Percentiles rank a stretch among this genome's conserved stretches.
Evolutionary conservation across 441 rosid species (phyloP).

Genomic region (Erodium texanum): DNA sequence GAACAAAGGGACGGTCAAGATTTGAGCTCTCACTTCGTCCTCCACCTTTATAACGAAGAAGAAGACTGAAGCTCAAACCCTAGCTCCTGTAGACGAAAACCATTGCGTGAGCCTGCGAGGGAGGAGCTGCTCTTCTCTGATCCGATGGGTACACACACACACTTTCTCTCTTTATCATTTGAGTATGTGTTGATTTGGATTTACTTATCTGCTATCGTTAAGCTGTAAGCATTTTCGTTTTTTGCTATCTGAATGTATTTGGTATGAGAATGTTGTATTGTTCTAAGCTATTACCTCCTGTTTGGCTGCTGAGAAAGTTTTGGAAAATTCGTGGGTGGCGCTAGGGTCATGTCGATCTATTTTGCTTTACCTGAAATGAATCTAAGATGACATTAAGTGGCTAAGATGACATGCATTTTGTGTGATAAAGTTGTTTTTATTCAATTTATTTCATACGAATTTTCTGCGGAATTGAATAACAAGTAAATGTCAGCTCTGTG

Average conservation of each 20-base stretch:
- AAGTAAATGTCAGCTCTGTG: too few species aligned
- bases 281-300: too few species aligned
- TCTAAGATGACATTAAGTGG: too few species aligned
- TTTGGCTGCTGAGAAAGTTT: too few species aligned
- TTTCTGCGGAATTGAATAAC: too few species aligned
- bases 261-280: too few species aligned
- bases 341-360: too few species aligned
- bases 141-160: conserved; percentile 29
- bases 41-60: conserved; percentile 15
- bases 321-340: too few species aligned
- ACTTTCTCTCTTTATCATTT: not conserved
- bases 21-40: not conserved
- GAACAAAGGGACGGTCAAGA: conserved; percentile 23
- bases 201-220: not conserved
- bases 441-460: not conserved
- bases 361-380: too few species aligned
- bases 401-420: not conserved
- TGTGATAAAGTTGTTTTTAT: not conserved
- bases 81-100: conserved; percentile 12
- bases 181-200: not conserved
- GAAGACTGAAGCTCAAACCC: not conserved
- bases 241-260: not conserved
- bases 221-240: not conserved
- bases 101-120: conserved; percentile 13
- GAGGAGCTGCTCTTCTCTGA: conserved; percentile 15